Evolutionary conservation across 371 early-diverging fungal genomes (phyloP), one percentile per base, ranked within the genome.

Genomic region (Lichtheimia hyalospora): DNA sequence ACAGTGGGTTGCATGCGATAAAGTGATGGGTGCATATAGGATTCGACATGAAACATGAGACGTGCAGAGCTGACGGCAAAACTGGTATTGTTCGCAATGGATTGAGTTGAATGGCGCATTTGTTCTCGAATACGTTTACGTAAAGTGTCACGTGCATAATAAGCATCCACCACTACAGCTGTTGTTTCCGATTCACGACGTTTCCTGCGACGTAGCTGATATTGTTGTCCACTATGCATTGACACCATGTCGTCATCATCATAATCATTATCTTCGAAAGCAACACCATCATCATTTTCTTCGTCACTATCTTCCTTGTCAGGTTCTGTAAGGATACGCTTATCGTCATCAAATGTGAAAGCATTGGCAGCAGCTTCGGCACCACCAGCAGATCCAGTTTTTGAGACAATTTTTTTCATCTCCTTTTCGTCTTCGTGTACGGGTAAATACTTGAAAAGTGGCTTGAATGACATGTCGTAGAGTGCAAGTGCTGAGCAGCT

Each of bases 401-500:
- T 46, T 46, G 46, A 46, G 16, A 46, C 18, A 8, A 46, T 46
- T 5, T 46, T 46, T 21, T 46, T 46, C 21, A 46, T 46, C 21
- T 18, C 18, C 46, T 46, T 46, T 21, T 46, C 46, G 5, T 46
- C 46, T 12, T 46, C 46, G 16, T 62, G 57, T 7, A 62, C 39
- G 7, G 91, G 91, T 46, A 91, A 53, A 41, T 77, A 89, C 63
- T 84, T 83, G 74, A 88, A 79, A 14, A 89, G 60, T 0, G 89
- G 89, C 55, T 83, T 73, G 68, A 85, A 89, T 0, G 85, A 79
- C 57, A 79, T 79, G 64, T 88, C 84, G 56, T 88, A 73, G 61
- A 83, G 79, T 20, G 64, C 54, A 54, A 88, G 71, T 2, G 82
- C 73, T 40, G 79, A 67, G 7, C 69, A 63, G 3, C 85, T 87